These are phyloP conservation scores for Globisporangium polare DNA, from an alignment of 352 stramenopile genomes.

Conservation along the genomic window DNA sequence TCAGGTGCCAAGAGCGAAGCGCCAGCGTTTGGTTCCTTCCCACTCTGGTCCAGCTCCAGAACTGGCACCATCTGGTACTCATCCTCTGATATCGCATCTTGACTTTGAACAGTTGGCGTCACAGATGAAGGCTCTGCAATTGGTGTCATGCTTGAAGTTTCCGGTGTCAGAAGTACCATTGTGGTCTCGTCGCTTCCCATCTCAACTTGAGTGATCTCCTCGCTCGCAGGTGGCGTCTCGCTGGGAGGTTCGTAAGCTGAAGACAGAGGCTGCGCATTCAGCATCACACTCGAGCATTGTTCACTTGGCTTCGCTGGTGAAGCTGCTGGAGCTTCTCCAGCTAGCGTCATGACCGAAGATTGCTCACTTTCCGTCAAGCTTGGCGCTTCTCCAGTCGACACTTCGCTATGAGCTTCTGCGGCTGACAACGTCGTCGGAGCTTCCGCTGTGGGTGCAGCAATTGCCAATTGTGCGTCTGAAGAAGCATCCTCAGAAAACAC, in stretches of 20 bases:
- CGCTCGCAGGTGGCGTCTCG: neutral
- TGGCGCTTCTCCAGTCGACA: neutral
- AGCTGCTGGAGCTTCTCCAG: neutral
- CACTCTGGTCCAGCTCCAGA: neutral
- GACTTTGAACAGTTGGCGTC: neutral
- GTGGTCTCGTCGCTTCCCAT: neutral
- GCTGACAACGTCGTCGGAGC: neutral
- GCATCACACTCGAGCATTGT: neutral
- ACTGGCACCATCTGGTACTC: neutral
- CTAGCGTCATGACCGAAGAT: neutral
- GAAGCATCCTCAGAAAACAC: neutral
- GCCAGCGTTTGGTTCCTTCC: neutral
- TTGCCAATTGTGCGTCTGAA: neutral
- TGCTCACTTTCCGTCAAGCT: neutral
- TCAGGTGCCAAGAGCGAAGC: too few species aligned
- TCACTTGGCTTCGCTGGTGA: neutral
- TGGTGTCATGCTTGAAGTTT: neutral
- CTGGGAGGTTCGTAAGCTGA: neutral
- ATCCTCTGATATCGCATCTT: neutral
- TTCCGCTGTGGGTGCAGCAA: neutral
- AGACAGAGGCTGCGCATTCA: neutral
- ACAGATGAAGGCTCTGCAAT: neutral
- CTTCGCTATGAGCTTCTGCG: neutral
- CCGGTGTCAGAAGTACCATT: neutral
- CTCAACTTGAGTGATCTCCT: neutral